Conservation (phyloP, 345 rosid species). For the Salix udensis region DNA sequence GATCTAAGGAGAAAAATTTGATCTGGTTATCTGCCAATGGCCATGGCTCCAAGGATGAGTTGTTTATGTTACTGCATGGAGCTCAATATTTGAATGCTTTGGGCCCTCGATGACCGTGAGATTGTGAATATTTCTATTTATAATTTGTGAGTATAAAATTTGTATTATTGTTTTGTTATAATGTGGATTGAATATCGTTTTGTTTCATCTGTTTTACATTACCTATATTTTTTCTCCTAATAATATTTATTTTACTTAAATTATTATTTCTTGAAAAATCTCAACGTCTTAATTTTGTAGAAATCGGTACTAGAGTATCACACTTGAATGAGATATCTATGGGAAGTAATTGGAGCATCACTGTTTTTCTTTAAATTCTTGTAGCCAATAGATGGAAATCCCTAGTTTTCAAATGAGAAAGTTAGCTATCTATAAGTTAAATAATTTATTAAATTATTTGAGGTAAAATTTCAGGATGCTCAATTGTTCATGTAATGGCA, state of each 20-base stretch:
- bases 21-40: neutral
- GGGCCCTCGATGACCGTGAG: slow-evolving; percentile 1
- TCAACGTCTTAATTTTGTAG: too few species aligned
- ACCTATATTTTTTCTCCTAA: too few species aligned
- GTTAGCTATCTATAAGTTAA: too few species aligned
- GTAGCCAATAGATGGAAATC: neutral
- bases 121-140: neutral
- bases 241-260: too few species aligned
- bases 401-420: neutral
- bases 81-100: slow-evolving; percentile 18
- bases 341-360: neutral
- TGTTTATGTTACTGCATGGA: slow-evolving; percentile 1
- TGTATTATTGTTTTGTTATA: neutral
- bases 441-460: too few species aligned
- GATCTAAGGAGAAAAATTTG: slow-evolving; percentile 12
- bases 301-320: too few species aligned
- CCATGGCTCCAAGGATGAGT: slow-evolving; percentile 2
- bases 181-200: neutral
- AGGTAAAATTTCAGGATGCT: too few species aligned
- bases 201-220: too few species aligned
- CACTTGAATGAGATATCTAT: too few species aligned
- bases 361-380: neutral
- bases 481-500: too few species aligned
- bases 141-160: neutral
- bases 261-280: too few species aligned